Evolutionary conservation across 805 yeast genomes (phyloP), one percentile per base, ranked within the genome.

Genomic region (Saccharomycopsis fermentans): DNA sequence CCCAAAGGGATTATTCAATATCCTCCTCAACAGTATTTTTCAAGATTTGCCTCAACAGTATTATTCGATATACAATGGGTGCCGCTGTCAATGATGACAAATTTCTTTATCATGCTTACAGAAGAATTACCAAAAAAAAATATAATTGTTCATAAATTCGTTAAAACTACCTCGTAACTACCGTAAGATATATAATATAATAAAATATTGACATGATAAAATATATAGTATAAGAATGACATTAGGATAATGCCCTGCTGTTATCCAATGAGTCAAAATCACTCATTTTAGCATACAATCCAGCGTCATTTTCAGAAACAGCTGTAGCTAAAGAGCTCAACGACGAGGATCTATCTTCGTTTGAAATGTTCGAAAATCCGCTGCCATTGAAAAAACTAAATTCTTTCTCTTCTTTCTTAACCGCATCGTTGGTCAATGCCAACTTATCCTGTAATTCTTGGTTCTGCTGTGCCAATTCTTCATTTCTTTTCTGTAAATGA

Each of bases 401-500:
- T 8, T 43, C 50, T 16, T 21, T 43, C 24, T 43, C 50, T 43
- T 43, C 50, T 12, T 21, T n/a, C n/a, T 43, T 43, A 14, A 43
- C 26, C 9, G 24, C 12, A 9, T 43, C 12, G 24, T 14, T 6
- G 2, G 50, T 3, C 29, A 21, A 8, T 43, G 12, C 12, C 50
- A 43, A 43, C 26, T 43, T 43, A 29, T 43, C 17, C 27, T 37
- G 35, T 6, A 57, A 37, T 57, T 59, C 65, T 64, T 1, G 61
- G 62, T 62, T 69, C 72, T 82, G 83, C 27, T 69, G 69, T 58
- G 65, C 71, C 62, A 83, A 74, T 1, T 68, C 55, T 1, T 76
- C 80, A 65, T 83, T 83, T 65, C 84, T 85, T 62, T 70, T 69
- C 63, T 87, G 90, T 68, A 87, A 74, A 69, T 86, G 91, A 63